These are phyloP conservation scores for Aureoboletus auriporus DNA, from an alignment of 768 basidiomycete species.

Conservation along the genomic window DNA sequence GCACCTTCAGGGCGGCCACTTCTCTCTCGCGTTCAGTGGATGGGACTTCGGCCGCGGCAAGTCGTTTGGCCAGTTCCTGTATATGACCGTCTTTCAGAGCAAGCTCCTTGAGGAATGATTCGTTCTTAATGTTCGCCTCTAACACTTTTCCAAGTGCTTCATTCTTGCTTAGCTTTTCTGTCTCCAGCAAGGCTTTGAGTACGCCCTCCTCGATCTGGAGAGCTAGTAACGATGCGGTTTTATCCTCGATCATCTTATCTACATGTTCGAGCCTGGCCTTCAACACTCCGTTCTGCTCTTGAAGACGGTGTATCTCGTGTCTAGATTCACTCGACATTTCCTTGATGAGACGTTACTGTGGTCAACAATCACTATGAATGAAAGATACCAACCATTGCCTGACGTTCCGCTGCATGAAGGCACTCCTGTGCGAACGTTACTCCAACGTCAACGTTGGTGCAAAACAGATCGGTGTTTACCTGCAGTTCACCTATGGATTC, in stretches of 20 bases:
- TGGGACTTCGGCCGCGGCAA: slow-evolving; percentile 20
- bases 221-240: slow-evolving; percentile 7
- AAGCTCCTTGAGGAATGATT: slow-evolving; percentile 21
- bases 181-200: slow-evolving; percentile 18
- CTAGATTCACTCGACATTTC: slow-evolving; percentile 12
- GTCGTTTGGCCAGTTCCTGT: slow-evolving; percentile 20
- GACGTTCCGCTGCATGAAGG: slow-evolving; percentile 16
- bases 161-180: slow-evolving; percentile 18
- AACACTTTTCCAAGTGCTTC: slow-evolving; percentile 17
- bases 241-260: slow-evolving; percentile 8
- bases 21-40: slow-evolving; percentile 28
- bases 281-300: slow-evolving; percentile 20
- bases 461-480: slow-evolving; percentile 20
- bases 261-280: slow-evolving; percentile 12
- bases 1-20: slow-evolving; percentile 13
- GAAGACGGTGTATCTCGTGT: slow-evolving; percentile 14
- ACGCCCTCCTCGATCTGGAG: slow-evolving; percentile 26
- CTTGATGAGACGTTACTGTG: slow-evolving; percentile 10
- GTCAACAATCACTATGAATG: not conserved
- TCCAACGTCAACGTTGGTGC: not conserved
- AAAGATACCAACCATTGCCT: slow-evolving; percentile 13
- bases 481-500: slow-evolving; percentile 53
- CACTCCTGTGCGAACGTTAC: slow-evolving; percentile 16
- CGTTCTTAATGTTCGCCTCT: slow-evolving; percentile 16
- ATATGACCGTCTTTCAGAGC: slow-evolving; percentile 15